Evolutionary conservation across 2,329 filamentous ascomycete species (phyloP), one percentile per base, ranked within the genome.

Genomic region (Cordyceps cateniannulata): DNA sequence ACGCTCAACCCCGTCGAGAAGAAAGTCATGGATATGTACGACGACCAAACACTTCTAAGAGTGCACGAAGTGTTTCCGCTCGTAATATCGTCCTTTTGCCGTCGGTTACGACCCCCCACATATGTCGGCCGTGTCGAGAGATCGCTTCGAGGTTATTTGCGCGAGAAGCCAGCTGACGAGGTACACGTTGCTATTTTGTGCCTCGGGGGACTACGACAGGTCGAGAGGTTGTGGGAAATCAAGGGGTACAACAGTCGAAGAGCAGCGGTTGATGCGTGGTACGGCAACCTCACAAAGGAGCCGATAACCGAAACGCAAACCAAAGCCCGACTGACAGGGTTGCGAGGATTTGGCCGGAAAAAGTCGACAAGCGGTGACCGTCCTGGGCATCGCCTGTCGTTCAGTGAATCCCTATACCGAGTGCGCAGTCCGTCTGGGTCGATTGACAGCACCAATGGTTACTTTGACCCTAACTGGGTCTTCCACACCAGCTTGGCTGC

Each of bases 41-140:
- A 87, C 65, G 81, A 87, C 66, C 76, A 81, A 62, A 87, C 85
- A 0, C 71, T 88, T 29, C 69, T 87, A 47, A 79, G 81, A 49
- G 85, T 87, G 5, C 85, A 88, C 68, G 81, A 88, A 68, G 79
- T 85, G 3, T 88, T 87, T 63, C 85, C 85, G 1, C 70, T 88
- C 22, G 80, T 88, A 20, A 79, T 88, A 51, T 84, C 85, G 3
- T 86, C 85, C 0, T 87, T 87, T 66, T 85, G 81, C 67, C 79
- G 85, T 63, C 79, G 85, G 22, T 68, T 88, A 45, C 79, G 85
- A 22, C 85, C 85, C 18, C 85, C 85, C 2, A 85, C 85, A 0
- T 88, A 88, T 67, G 84, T 83, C 40, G 85, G 85, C 62, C 78
- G 82, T 25, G 76, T 88, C 10, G 85, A 88, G 69, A 76, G 83